Percentiles rank a stretch among this genome's conserved stretches.
phyloP scores from a whole-genome alignment of 495 filamentous ascomycete species.

The Cryomyces antarcticus region DNA sequence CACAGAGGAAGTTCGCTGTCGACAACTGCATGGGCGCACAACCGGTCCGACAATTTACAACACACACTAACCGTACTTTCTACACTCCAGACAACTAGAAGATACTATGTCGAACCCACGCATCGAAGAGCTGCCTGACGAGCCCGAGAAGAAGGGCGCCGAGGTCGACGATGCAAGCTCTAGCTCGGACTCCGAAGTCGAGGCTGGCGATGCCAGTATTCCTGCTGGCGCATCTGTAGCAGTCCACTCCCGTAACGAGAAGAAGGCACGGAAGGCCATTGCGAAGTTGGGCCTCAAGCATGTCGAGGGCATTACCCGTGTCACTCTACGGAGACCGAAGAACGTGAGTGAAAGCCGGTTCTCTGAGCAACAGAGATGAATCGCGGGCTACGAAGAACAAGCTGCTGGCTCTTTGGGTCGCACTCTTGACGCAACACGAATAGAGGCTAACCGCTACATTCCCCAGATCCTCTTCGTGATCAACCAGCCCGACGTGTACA shows the following conservation, averaged over 20 bases:
- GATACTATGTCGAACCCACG: conserved; percentile 76
- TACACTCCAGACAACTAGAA: conserved; percentile 20
- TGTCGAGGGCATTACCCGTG: conserved; percentile 89
- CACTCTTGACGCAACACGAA: background rate
- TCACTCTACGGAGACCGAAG: conserved; percentile 93
- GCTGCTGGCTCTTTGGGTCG: no score
- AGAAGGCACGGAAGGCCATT: conserved; percentile 98
- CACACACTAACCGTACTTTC: conserved; percentile 20
- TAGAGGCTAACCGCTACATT: background rate
- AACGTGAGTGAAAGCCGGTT: conserved; percentile 45
- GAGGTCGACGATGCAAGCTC: conserved; percentile 60
- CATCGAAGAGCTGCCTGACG: conserved; percentile 91
- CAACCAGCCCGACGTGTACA: conserved; percentile 98
- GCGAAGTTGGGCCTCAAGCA: conserved; percentile 94
- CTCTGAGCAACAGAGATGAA: no score
- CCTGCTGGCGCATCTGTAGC: conserved; percentile 72
- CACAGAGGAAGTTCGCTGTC: no score
- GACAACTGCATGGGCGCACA: background rate
- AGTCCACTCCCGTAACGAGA: conserved; percentile 96
- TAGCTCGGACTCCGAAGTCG: conserved; percentile 47
- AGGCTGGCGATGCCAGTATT: conserved; percentile 38
- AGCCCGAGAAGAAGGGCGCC: conserved; percentile 50
- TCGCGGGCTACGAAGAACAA: no score
- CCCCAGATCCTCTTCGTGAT: conserved; percentile 92
- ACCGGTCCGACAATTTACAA: conserved; percentile 8